Evolutionary conservation across 331 rosid species (phyloP).

Genomic region (Malus hybrid): DNA sequence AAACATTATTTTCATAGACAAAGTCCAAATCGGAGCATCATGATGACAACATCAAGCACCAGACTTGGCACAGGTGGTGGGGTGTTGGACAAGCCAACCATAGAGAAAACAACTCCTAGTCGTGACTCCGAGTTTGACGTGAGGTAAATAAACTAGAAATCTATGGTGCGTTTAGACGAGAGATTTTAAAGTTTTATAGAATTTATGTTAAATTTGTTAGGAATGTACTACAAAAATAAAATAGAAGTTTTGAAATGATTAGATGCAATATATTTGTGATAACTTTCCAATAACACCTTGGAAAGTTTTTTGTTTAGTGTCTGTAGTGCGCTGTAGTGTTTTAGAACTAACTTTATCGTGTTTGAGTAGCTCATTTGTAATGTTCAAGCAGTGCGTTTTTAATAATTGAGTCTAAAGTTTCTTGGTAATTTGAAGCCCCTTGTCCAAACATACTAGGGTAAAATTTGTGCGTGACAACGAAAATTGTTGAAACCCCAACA

Average conservation of each 20-base stretch:
- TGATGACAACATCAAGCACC: conserved; percentile 36
- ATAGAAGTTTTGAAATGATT: neutral
- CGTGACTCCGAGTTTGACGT: conserved; percentile 75
- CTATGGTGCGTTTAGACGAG: neutral
- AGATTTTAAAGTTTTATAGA: neutral
- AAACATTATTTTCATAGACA: conserved; percentile 34
- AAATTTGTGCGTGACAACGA: neutral
- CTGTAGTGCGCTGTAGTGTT: no score
- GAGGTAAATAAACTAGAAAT: conserved; percentile 25
- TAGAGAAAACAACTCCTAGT: conserved; percentile 65
- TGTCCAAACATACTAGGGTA: neutral
- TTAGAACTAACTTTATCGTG: neutral
- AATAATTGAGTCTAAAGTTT: neutral
- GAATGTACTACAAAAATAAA: neutral
- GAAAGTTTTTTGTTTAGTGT: neutral
- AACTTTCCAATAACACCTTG: neutral
- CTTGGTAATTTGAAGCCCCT: neutral
- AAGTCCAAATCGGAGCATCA: conserved; percentile 29
- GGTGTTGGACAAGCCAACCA: conserved; percentile 65
- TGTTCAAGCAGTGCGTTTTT: neutral
- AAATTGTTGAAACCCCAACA: neutral
- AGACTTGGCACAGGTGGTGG: conserved; percentile 67
- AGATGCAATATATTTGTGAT: neutral
- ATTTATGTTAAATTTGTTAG: no score
- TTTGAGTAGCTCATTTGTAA: no score